Base-by-base conservation (phyloP, 169 alveolate genomes). In the Plasmodium sp. region DNA sequence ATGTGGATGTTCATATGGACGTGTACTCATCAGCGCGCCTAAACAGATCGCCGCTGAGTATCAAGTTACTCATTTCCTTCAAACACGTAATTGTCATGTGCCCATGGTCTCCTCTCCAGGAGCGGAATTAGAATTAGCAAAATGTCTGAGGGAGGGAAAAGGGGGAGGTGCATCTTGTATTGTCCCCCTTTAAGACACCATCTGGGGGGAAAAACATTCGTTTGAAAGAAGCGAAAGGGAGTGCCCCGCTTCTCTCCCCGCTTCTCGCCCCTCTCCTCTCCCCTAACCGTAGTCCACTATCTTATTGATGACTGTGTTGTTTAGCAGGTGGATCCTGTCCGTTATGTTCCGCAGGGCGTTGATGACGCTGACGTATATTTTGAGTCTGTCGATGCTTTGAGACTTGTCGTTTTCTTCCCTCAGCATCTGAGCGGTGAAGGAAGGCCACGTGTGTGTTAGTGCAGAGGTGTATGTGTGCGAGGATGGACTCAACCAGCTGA, bases 21-120 rank as follows among this genome's bases (percentile, higher is more conserved):
- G 31, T 67, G 39, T 22, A 67, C n/a, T 18, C 43, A 67, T 31
- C 33, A 27, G 41, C 27, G 41, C 77, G n/a, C 39, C 7, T 31
- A 67, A 27, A n/a, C n/a, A 22, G 4, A 18, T 22, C 27, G 41
- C 45, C 33, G 14, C 5, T 14, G 16, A 10, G 27, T 2, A 14
- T 18, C 51, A 72, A 12, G 51, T 79, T 88, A 88, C 94, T 88
- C 94, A 88, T 88, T 88, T 2, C 81, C 71, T 58, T 88, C 94
- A 80, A 88, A 88, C 27, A 88, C 56, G 43, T 88, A 88, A 18
- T 88, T 48, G 22, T 56, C 83, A 16, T 88, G 83, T 14, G 14
- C 82, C 94, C 94, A 88, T n/a, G 94, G 94, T 41, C 72, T 88
- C 48, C 79, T 88, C 83, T 88, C 94, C 43, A 88, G 43, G 73